phyloP scores from a whole-genome alignment of 2,329 filamentous ascomycete species.

The Rhinocladiella similis region DNA sequence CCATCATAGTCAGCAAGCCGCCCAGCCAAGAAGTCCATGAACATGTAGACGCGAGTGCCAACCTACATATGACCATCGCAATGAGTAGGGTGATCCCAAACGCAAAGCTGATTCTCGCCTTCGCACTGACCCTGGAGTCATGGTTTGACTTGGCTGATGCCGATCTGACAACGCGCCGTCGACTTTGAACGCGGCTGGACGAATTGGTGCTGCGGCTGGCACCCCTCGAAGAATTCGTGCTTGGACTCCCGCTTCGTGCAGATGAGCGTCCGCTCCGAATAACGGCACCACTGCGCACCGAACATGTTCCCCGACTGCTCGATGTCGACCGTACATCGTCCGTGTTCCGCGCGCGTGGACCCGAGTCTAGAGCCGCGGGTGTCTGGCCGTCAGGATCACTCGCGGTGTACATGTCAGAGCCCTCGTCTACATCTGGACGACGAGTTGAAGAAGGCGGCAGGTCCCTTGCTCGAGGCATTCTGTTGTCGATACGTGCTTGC shows the following conservation, averaged over 20 bases:
- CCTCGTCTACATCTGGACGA: conserved; percentile 6
- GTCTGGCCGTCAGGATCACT: background rate
- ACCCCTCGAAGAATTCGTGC: conserved; percentile 7
- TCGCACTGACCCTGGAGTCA: conserved; percentile 18
- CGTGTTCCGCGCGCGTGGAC: conserved; percentile 5
- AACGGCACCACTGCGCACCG: conserved; percentile 10
- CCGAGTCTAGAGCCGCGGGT: background rate
- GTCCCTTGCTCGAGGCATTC: conserved; percentile 12
- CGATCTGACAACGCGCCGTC: conserved; percentile 41
- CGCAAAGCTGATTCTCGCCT: conserved; percentile 58
- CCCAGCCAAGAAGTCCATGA: background rate
- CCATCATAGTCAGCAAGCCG: background rate
- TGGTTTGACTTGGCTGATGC: conserved; percentile 55
- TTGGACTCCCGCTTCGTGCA: conserved; percentile 47
- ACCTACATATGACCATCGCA: conserved; percentile 67
- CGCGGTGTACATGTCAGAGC: conserved; percentile 20
- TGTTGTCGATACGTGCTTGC: conserved; percentile 29
- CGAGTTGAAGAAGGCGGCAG: conserved; percentile 15
- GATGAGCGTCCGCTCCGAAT: conserved; percentile 5
- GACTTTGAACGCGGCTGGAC: conserved; percentile 3
- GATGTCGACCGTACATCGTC: conserved; percentile 6
- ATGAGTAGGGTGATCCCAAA: conserved; percentile 63
- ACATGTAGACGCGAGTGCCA: background rate
- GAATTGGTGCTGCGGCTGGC: conserved; percentile 6
- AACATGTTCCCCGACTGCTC: conserved; percentile 1